Conservation (phyloP, 2,329 filamentous ascomycete genomes). For the Cladosporium sp. region DNA sequence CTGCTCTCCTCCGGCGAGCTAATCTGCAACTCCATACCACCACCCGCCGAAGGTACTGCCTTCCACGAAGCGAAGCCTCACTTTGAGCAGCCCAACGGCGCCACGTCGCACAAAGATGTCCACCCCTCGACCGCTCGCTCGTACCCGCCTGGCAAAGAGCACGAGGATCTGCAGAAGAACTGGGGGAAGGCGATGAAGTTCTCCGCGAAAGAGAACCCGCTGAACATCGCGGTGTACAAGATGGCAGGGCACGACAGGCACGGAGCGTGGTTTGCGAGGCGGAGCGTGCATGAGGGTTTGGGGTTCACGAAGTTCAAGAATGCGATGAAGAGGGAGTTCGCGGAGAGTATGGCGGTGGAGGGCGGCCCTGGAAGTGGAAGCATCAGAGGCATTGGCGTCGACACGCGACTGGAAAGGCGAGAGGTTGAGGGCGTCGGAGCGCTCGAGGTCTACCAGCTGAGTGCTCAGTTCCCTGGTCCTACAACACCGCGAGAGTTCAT, state of each 20-base stretch:
- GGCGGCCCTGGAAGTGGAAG: slow-evolving; percentile 65
- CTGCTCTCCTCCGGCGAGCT: slow-evolving; percentile 55
- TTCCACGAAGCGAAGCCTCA: slow-evolving; percentile 46
- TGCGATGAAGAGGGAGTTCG: slow-evolving; percentile 72
- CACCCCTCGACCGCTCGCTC: slow-evolving; percentile 47
- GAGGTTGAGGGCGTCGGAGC: slow-evolving; percentile 54
- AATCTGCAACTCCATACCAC: slow-evolving; percentile 71
- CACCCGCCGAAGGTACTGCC: slow-evolving; percentile 42
- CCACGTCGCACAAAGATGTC: slow-evolving; percentile 46
- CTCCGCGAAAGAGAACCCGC: slow-evolving; percentile 64
- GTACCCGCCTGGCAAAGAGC: slow-evolving; percentile 45
- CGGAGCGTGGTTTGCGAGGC: slow-evolving; percentile 82
- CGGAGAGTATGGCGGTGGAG: slow-evolving; percentile 65
- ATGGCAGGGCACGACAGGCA: slow-evolving; percentile 70
- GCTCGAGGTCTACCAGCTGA: slow-evolving; percentile 74
- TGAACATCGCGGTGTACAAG: slow-evolving; percentile 74
- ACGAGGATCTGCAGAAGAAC: slow-evolving; percentile 62
- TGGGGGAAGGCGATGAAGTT: slow-evolving; percentile 82
- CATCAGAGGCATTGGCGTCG: slow-evolving; percentile 79
- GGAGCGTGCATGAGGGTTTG: slow-evolving; percentile 74
- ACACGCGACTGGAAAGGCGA: slow-evolving; percentile 62
- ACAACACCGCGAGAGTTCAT: slow-evolving; percentile 85
- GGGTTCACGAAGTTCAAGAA: slow-evolving; percentile 71
- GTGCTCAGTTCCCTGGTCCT: slow-evolving; percentile 83
- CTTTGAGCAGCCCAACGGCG: slow-evolving; percentile 50